phyloP scores from a whole-genome alignment of 768 basidiomycete species.

The Auricularia cornea region DNA sequence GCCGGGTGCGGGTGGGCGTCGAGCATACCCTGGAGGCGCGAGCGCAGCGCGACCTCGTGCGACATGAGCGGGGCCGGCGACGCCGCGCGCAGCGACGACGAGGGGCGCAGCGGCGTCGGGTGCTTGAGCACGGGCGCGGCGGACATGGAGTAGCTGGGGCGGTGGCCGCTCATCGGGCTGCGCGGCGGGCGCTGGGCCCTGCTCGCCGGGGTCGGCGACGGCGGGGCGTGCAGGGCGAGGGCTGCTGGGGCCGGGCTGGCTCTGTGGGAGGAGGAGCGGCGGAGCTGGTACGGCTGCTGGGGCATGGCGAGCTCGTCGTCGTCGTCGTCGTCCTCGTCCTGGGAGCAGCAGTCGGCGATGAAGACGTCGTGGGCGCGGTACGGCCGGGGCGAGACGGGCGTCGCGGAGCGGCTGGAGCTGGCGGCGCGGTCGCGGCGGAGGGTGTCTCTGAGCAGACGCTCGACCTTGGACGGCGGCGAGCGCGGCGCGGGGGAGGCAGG shows the following conservation, averaged over 20 bases:
- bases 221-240: not conserved
- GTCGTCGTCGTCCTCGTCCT: slow-evolving; percentile 21
- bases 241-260: not conserved
- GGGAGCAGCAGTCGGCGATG: slow-evolving; percentile 16
- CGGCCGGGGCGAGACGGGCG: not conserved
- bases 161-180: not conserved
- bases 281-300: slow-evolving; percentile 6
- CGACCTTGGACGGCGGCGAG: slow-evolving; percentile 38
- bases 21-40: slow-evolving; percentile 46
- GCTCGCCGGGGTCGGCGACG: not conserved
- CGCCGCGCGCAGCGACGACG: not conserved
- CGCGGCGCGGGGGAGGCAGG: not conserved
- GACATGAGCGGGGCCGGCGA: slow-evolving; percentile 32
- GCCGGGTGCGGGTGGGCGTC: not conserved
- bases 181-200: not conserved
- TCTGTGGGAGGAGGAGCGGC: slow-evolving; percentile 10
- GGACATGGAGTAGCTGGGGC: not conserved
- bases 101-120: not conserved
- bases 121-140: not conserved
- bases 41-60: slow-evolving; percentile 46
- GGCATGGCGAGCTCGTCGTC: slow-evolving; percentile 20
- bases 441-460: slow-evolving; percentile 48
- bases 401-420: slow-evolving; percentile 18
- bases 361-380: slow-evolving; percentile 10
- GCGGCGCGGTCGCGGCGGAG: slow-evolving; percentile 31